phyloP scores from a whole-genome alignment of 148 eudicot species.

The Silene latifolia region DNA sequence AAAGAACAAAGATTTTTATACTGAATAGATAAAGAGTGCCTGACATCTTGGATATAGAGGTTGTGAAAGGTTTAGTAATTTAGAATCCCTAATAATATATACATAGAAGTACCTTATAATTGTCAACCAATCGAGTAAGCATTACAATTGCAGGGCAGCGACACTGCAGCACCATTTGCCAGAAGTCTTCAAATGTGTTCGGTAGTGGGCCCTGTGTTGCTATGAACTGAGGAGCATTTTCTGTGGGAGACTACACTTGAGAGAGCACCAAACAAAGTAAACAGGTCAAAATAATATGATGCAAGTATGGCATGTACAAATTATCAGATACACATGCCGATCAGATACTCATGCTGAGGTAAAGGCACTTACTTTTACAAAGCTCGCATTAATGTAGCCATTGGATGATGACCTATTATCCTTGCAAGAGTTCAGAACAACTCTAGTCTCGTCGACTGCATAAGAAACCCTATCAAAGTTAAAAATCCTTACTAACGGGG shows the following conservation, averaged over 20 bases:
- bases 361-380: slow-evolving; percentile 46
- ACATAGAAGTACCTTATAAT: slow-evolving; percentile 57
- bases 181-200: slow-evolving; percentile 88
- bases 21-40: not conserved
- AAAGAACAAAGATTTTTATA: not conserved
- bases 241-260: slow-evolving; percentile 55
- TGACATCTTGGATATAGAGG: not conserved
- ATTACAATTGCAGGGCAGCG: slow-evolving; percentile 82
- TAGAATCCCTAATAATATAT: not conserved
- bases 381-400: slow-evolving; percentile 94
- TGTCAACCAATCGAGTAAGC: slow-evolving; percentile 86
- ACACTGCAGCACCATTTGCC: slow-evolving; percentile 92
- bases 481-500: too few relatives aligned
- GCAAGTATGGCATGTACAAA: not conserved
- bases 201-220: slow-evolving; percentile 97
- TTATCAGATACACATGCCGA: not conserved
- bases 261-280: slow-evolving; percentile 19
- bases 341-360: not conserved
- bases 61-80: not conserved
- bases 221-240: slow-evolving; percentile 67
- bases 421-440: slow-evolving; percentile 65
- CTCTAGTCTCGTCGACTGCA: slow-evolving; percentile 76
- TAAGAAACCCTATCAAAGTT: slow-evolving; percentile 5
- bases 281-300: not conserved
- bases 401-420: slow-evolving; percentile 70